Percentiles rank a stretch among this genome's conserved stretches.
phyloP scores from a whole-genome alignment of 441 rosid species.

The Pelargonium hybrid region DNA sequence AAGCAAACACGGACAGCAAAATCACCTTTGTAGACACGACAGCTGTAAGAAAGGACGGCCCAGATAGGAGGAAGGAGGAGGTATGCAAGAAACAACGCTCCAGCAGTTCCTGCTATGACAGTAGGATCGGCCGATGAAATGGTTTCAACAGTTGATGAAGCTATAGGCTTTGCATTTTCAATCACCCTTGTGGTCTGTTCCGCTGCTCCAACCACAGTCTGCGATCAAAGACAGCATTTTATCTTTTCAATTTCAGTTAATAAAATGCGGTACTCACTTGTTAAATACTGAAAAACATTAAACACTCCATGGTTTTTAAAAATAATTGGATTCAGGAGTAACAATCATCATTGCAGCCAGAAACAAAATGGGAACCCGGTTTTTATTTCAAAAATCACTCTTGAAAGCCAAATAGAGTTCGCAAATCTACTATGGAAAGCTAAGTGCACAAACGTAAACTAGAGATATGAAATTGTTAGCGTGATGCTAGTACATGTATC shows the following conservation, averaged over 20 bases:
- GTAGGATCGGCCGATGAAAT: slow-evolving; percentile 61
- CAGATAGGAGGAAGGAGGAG: slow-evolving; percentile 68
- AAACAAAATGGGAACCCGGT: not conserved
- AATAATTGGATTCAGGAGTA: no score
- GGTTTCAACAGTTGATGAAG: slow-evolving; percentile 68
- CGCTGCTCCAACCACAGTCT: slow-evolving; percentile 73
- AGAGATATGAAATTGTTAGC: no score
- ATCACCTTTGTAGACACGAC: slow-evolving; percentile 84
- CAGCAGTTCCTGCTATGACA: slow-evolving; percentile 54
- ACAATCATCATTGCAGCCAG: no score
- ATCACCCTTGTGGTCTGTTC: slow-evolving; percentile 49
- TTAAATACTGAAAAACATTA: no score
- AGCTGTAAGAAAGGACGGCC: slow-evolving; percentile 48
- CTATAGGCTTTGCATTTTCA: slow-evolving; percentile 65
- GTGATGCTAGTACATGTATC: no score
- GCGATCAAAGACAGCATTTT: slow-evolving; percentile 15
- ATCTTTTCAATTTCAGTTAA: not conserved
- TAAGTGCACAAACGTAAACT: no score
- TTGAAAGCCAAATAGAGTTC: no score
- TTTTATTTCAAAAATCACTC: not conserved
- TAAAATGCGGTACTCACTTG: not conserved
- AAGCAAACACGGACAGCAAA: not conserved
- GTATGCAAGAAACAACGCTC: slow-evolving; percentile 48
- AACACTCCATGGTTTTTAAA: no score
- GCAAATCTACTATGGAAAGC: no score